Evolutionary conservation across 805 yeast species (phyloP), one percentile per base, ranked within the genome.

Genomic region (Sugiyamaella americana): DNA sequence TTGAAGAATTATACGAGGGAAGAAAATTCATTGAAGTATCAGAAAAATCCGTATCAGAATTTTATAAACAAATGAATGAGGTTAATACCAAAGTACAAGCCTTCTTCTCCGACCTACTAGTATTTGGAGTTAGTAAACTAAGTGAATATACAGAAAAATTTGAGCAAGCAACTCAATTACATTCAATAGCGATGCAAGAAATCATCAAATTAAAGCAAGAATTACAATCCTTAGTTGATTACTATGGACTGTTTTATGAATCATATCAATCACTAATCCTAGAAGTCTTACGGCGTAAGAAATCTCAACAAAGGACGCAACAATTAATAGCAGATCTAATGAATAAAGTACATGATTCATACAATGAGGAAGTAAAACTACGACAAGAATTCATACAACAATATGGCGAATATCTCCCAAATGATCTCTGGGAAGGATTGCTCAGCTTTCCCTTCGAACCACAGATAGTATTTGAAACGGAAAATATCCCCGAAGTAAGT

Each of bases 351-450:
- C 53, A 64, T 13, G 45, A 57, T 3, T 54, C 77, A 3, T 68
- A 71, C 43, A 57, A 60, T 3, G 70, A 72, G 2, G 88, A 82
- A 50, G 58, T 61, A 32, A 58, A 57, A 1, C 58, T 62, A 10
- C 65, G 85, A 36, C 56, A 65, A 17, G 45, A 56, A 8, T 82
- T 82, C 52, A 51, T 78, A 39, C 52, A 58, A 1, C 58, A 63
- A 3, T 69, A 79, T 61, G 82, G 81, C 0, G 74, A 73, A 36
- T 82, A 62, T 51, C 62, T 82, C 11, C 89, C 89, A 0, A 67
- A 62, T 39, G 76, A 75, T 50, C 62, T 78, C 2, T 76, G 79
- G 78, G 65, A 70, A 1, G 71, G 71, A 2, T 61, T 72, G 35
- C 62, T 66, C 30, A 71, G 58, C 49, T 48, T 53, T n/a, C 68